Percentiles rank a stretch among this genome's conserved stretches.
These are phyloP conservation scores for Fusarium lyarnte DNA, from an alignment of 2,329 filamentous ascomycete genomes.

Conservation along the genomic window DNA sequence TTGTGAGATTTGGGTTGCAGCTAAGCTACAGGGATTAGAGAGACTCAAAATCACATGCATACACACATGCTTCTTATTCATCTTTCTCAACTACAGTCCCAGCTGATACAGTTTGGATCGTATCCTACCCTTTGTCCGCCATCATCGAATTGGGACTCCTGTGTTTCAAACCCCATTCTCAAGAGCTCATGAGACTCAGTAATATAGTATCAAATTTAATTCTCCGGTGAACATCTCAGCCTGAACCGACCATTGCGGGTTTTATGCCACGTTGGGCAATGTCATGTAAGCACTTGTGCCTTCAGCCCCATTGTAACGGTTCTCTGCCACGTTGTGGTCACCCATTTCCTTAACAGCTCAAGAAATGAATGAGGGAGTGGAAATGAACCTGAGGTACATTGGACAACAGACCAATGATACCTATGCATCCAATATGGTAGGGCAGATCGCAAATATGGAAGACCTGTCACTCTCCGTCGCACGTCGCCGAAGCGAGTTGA, in stretches of 20 bases:
- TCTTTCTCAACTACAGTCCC: neutral
- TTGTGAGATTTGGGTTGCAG: neutral
- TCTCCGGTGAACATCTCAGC: neutral
- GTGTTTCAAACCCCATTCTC: neutral
- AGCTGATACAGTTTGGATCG: neutral
- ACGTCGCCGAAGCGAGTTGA: constrained; percentile 4
- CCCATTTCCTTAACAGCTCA: neutral
- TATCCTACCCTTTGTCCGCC: neutral
- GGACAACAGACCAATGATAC: constrained; percentile 1
- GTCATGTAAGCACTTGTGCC: constrained; percentile 24
- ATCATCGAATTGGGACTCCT: neutral
- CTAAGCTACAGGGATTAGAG: neutral
- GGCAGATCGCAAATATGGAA: neutral
- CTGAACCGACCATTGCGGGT: neutral
- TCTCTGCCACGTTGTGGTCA: constrained; percentile 17
- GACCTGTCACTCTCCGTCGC: constrained; percentile 6
- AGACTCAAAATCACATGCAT: neutral
- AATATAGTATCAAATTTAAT: neutral
- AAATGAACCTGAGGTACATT: neutral
- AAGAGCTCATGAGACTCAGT: neutral
- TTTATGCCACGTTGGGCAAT: constrained; percentile 18
- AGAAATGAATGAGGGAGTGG: constrained; percentile 9
- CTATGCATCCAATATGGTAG: neutral
- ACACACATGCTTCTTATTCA: neutral
- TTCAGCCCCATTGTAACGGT: constrained; percentile 18